phyloP scores from a whole-genome alignment of 306 rosid species.

The Leucaena leucocephala region DNA sequence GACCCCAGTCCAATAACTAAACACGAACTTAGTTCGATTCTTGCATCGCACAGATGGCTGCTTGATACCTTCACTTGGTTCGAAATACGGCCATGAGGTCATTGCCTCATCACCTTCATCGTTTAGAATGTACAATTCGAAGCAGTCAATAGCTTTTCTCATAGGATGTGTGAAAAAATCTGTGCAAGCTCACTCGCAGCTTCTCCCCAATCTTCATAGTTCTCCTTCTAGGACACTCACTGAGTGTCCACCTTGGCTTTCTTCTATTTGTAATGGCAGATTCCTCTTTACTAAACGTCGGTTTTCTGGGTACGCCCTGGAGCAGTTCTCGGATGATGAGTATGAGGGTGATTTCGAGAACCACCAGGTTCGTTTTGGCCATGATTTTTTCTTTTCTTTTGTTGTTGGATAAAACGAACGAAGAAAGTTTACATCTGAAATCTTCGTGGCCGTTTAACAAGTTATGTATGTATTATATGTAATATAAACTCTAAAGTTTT shows the following conservation, averaged over 20 bases:
- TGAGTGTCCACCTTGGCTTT: constrained; percentile 20
- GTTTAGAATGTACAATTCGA: constrained; percentile 45
- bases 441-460: not conserved
- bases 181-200: not conserved
- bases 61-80: not conserved
- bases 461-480: constrained; percentile 1
- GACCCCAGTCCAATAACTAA: not conserved
- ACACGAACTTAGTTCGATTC: not conserved
- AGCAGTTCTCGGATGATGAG: constrained; percentile 93
- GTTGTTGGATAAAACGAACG: not conserved
- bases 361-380: constrained; percentile 50
- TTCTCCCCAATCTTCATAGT: not conserved
- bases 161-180: constrained; percentile 32
- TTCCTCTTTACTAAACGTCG: constrained; percentile 44
- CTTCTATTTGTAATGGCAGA: constrained; percentile 31
- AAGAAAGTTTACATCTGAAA: not conserved
- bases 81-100: constrained; percentile 21
- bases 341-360: constrained; percentile 71
- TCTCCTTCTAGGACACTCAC: constrained; percentile 27
- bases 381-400: not conserved
- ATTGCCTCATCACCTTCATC: constrained; percentile 37
- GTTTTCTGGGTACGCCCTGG: constrained; percentile 60
- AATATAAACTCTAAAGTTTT: not conserved
- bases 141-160: constrained; percentile 39
- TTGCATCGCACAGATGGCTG: not conserved